Conservation (phyloP, 345 rosid genomes). For the Pistacia integerrima region DNA sequence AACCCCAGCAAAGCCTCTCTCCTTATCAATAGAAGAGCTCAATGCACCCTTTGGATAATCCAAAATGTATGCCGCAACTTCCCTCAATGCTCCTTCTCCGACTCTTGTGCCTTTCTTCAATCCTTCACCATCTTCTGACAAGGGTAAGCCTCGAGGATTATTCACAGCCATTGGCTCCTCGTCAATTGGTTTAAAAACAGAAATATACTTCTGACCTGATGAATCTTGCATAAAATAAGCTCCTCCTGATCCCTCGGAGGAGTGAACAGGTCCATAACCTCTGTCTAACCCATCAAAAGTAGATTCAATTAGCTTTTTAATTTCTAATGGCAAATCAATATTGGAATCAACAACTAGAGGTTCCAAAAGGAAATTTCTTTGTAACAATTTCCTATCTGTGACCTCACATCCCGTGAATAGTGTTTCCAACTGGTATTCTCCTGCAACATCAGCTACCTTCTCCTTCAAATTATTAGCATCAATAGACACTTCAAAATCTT, state of each 20-base stretch:
- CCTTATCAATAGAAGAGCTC: slow-evolving; percentile 32
- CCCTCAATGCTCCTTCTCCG: slow-evolving; percentile 84
- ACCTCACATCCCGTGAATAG: slow-evolving; percentile 15
- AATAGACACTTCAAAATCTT: slow-evolving; percentile 54
- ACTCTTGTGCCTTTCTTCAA: slow-evolving; percentile 82
- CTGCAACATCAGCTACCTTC: slow-evolving; percentile 19
- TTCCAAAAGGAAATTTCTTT: slow-evolving; percentile 54
- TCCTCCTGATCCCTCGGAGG: slow-evolving; percentile 88
- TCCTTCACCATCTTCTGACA: slow-evolving; percentile 77
- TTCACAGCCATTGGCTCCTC: slow-evolving; percentile 92
- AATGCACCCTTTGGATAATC: slow-evolving; percentile 63
- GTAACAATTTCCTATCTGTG: slow-evolving; percentile 26
- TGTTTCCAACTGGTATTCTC: slow-evolving; percentile 26
- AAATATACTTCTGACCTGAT: slow-evolving; percentile 56
- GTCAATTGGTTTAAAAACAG: slow-evolving; percentile 85
- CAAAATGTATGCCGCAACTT: slow-evolving; percentile 87
- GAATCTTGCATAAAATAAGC: slow-evolving; percentile 83
- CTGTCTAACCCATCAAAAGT: slow-evolving; percentile 68
- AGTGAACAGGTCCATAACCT: slow-evolving; percentile 60
- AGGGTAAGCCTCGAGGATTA: slow-evolving; percentile 63
- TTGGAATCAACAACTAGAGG: slow-evolving; percentile 48
- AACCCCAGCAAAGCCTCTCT: slow-evolving; percentile 78
- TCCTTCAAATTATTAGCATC: slow-evolving; percentile 40
- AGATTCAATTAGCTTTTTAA: slow-evolving; percentile 56
- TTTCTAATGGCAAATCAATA: slow-evolving; percentile 40